Percentiles rank a stretch among this genome's conserved stretches.
Evolutionary conservation across 73 alveolate genomes (phyloP).

Genomic region (Paramecium bursaria): DNA sequence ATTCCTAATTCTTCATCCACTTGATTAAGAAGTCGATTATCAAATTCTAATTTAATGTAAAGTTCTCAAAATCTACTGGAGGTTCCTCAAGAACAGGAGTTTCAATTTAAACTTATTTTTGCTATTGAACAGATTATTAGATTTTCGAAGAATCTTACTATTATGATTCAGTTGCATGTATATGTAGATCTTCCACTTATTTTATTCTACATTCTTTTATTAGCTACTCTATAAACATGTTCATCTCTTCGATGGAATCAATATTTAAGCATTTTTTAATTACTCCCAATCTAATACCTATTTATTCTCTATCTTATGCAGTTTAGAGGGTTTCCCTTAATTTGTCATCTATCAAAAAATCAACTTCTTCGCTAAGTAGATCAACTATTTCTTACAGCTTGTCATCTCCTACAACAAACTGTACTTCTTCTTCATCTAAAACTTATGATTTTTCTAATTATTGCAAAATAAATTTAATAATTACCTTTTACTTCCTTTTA

Average conservation of each 20-base stretch:
- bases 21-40: conserved; percentile 79
- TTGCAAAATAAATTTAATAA: not conserved
- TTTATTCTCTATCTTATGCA: conserved; percentile 72
- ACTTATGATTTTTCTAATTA: conserved; percentile 49
- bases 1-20: conserved; percentile 79
- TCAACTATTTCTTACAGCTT: conserved; percentile 81
- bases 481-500: conserved; percentile 61
- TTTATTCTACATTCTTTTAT: conserved; percentile 62
- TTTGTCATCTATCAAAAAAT: conserved; percentile 86
- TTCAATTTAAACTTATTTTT: conserved; percentile 26
- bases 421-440: conserved; percentile 63
- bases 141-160: not conserved
- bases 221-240: conserved; percentile 73
- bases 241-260: conserved; percentile 85
- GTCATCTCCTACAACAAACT: conserved; percentile 42
- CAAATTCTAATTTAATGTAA: conserved; percentile 75
- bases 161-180: conserved; percentile 3
- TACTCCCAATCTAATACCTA: conserved; percentile 77
- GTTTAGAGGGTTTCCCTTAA: conserved; percentile 74
- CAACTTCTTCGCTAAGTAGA: conserved; percentile 79
- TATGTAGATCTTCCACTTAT: conserved; percentile 31
- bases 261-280: conserved; percentile 84
- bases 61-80: conserved; percentile 75
- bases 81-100: conserved; percentile 23
- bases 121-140: not conserved